Conservation (phyloP, 306 rosid genomes). For the Oemleria cerasiformis region DNA sequence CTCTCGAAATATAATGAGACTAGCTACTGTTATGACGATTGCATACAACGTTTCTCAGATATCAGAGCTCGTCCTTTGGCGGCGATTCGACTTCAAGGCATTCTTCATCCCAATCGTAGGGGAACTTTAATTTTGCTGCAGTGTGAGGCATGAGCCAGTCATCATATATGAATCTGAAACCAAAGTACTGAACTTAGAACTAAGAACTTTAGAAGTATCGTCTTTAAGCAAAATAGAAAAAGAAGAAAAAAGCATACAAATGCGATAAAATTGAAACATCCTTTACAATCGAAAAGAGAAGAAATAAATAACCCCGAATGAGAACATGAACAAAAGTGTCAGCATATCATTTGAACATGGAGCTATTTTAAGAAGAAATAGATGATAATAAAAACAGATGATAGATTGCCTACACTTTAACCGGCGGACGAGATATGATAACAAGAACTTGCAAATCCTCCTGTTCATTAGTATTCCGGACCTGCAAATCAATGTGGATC, state of each 20-base stretch:
- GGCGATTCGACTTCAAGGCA: slow-evolving; percentile 45
- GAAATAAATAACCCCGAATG: not conserved
- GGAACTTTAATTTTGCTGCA: slow-evolving; percentile 78
- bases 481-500: slow-evolving; percentile 47
- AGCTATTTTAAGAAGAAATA: not conserved
- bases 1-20: not conserved
- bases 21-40: not conserved
- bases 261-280: not conserved
- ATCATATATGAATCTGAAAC: slow-evolving; percentile 67
- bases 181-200: not conserved
- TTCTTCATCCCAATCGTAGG: slow-evolving; percentile 75
- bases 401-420: slow-evolving; percentile 67
- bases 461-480: slow-evolving; percentile 65
- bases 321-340: not conserved
- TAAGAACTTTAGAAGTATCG: not conserved
- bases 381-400: slow-evolving; percentile 16
- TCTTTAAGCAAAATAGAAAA: not conserved
- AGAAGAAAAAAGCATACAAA: too few species aligned
- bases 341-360: not conserved
- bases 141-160: slow-evolving; percentile 91
- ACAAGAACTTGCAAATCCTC: slow-evolving; percentile 85
- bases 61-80: slow-evolving; percentile 66
- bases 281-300: not conserved
- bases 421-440: slow-evolving; percentile 79
- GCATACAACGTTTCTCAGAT: not conserved